Percentiles rank a stretch among this genome's conserved stretches.
Conservation (phyloP, 352 stramenopile genomes). For the Phytophthora multivora region DNA sequence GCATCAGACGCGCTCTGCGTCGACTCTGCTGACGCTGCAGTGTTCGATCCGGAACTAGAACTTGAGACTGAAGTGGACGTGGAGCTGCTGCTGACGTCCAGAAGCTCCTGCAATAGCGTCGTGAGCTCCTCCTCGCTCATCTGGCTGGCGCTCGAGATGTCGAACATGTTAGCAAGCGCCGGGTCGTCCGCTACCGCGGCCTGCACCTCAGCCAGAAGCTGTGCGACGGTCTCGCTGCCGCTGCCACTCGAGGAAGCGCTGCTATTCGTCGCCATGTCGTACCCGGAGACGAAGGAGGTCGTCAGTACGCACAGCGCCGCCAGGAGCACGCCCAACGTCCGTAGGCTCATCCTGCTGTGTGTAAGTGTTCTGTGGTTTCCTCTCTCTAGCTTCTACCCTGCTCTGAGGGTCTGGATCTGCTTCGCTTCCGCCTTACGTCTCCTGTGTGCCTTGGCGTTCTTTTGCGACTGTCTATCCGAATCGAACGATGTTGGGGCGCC, state of each 20-base stretch:
- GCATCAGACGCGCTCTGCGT: slow-evolving; percentile 22
- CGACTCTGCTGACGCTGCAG: slow-evolving; percentile 6
- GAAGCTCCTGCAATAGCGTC: slow-evolving; percentile 32
- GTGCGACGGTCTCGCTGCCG: slow-evolving; percentile 25
- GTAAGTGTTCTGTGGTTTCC: slow-evolving; percentile 5
- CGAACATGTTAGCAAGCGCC: slow-evolving; percentile 46
- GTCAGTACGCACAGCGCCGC: slow-evolving; percentile 18
- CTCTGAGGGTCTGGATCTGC: slow-evolving; percentile 10
- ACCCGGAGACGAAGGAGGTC: slow-evolving; percentile 1
- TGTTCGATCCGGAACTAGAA: slow-evolving; percentile 1
- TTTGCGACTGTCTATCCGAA: slow-evolving; percentile 32
- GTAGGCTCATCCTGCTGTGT: slow-evolving; percentile 17
- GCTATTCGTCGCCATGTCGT: slow-evolving; percentile 29
- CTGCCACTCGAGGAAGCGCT: slow-evolving; percentile 10
- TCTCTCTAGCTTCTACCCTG: neutral
- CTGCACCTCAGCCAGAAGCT: slow-evolving; percentile 44
- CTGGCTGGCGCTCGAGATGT: slow-evolving; percentile 37
- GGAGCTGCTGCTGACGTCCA: slow-evolving; percentile 24
- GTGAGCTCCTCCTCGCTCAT: slow-evolving; percentile 47
- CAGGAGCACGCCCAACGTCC: slow-evolving; percentile 21
- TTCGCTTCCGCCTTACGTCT: neutral
- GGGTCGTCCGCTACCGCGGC: slow-evolving; percentile 33
- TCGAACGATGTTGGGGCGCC: slow-evolving; percentile 1
- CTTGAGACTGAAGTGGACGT: slow-evolving; percentile 2
- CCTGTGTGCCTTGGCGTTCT: slow-evolving; percentile 20